Base-by-base conservation (phyloP, 768 basidiomycete species). In the Leccinum pellstonianum region DNA sequence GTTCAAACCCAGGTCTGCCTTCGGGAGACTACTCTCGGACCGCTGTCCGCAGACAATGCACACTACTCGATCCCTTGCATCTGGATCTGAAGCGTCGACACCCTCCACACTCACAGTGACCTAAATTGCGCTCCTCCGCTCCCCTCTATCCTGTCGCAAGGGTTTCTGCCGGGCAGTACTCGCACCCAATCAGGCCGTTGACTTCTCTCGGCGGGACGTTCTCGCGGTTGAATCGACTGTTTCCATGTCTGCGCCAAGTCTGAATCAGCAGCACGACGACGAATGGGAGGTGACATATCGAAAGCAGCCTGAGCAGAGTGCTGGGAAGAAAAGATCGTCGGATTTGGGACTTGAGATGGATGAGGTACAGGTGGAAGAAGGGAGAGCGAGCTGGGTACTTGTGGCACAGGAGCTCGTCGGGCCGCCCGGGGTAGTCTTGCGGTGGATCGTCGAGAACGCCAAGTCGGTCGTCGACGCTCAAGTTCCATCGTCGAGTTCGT, bases 71-170 rank as follows among this genome's bases (percentile, higher is more conserved):
- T 27, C 27, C 27, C 27, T 27, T 27, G 27, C 27, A 27, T 27
- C 27, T 27, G 27, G 27, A 27, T 27, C 23, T 62, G 23, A 62
- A 61, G 31, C 61, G 58, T 41, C 59, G 60, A 46, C 38, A 38
- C 37, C 8, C 46, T 21, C 43, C n/a, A 9, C 58, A 61, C 29
- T 46, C 62, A 0, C 66, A 56, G 2, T 69, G 64, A 64, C 52
- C 69, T 46, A 71, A 70, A 5, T 66, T 70, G 66, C 17, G 8
- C 14, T 72, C 14, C 70, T 71, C 51, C 68, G 68, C n/a, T 64
- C 68, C 0, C 63, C 66, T 41, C 48, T 70, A 0, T 66, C 66
- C 14, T 62, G 53, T n/a, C 63, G 70, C 27, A 72, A 65, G 15
- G 68, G 70, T 19, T 62, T 63, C 35, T 72, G 70, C 21, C 56